Evolutionary conservation across 1,284 basidiomycete species (phyloP), one percentile per base, ranked within the genome.

Genomic region (Puccinia coronata): DNA sequence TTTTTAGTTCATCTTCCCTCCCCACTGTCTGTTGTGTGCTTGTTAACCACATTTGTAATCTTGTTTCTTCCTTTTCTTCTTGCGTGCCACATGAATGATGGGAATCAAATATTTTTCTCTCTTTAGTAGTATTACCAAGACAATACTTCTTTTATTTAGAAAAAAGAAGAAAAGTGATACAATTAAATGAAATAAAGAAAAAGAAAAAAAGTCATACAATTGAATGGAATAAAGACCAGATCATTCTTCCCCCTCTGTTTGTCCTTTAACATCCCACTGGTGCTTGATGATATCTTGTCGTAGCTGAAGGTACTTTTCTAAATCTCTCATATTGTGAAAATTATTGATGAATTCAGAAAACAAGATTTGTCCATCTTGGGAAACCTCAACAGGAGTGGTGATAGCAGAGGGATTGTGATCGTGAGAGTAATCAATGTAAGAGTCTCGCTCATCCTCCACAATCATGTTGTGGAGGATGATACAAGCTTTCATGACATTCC

Each of bases 391-490:
- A 11, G 39, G 39, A 8, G 65, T 67, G 18, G 47, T 41, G 1
- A 67, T 28, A 14, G 65, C 65, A 1, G 16, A 43, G 4, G 65
- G 5, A 18, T 25, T 67, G 9, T 25, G 4, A 43, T 67, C 36
- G n/a, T n/a, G 47, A 12, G 1, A 2, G 39, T 67, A 67, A 43
- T 43, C n/a, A 1, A 67, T 8, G 16, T 67, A 67, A 28, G 20
- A n/a, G 5, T 28, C 39, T 61, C 57, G 11, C 57, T 61, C 57
- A 61, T 28, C 25, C 57, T 61, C 57, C 57, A 28, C 57, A 12
- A 61, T 61, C 57, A 61, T 61, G 8, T 61, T 61, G 34, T 61
- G 57, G 25, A 18, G 25, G 57, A 61, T 67, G 65, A 67, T 67
- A n/a, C 36, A 67, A 14, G 8, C 4, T 16, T 43, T 67, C 20